phyloP scores from a whole-genome alignment of 768 basidiomycete genomes.

The Termitomyces sp. region DNA sequence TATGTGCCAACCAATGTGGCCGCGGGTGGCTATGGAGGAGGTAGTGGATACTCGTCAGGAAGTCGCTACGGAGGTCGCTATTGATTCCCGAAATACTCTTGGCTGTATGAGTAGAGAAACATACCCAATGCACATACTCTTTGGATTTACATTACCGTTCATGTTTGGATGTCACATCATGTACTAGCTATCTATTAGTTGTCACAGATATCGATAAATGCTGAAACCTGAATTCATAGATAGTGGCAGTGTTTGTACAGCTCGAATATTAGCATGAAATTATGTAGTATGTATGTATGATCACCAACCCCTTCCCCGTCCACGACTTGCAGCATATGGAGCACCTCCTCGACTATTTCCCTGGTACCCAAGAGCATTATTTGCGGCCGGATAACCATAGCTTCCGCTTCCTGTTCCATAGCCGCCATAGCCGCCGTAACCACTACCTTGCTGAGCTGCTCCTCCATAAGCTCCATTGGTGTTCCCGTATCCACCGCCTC shows the following conservation, averaged over 20 bases:
- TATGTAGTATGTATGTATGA: conserved; percentile 1
- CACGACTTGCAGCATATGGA: conserved; percentile 32
- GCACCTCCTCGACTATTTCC: conserved; percentile 25
- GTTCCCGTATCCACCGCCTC: conserved; percentile 16
- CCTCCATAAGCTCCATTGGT: conserved; percentile 30
- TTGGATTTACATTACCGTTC: not conserved
- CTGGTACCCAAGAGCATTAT: conserved; percentile 31
- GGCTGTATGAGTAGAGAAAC: not conserved
- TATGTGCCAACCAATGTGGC: conserved; percentile 36
- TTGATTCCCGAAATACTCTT: conserved; percentile 1
- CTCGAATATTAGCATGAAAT: conserved; percentile 1
- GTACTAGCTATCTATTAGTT: not conserved
- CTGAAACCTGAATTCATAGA: not conserved
- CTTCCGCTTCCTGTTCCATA: conserved; percentile 30
- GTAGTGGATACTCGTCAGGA: conserved; percentile 16
- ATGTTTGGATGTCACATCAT: too few relatives aligned
- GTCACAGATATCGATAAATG: not conserved
- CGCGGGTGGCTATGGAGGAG: conserved; percentile 21
- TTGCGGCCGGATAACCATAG: conserved; percentile 27
- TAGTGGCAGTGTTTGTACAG: not conserved
- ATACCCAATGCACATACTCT: not conserved
- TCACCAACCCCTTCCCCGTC: conserved; percentile 33
- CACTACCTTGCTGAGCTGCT: conserved; percentile 35
- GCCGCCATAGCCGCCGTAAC: conserved; percentile 23
- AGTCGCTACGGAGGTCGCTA: conserved; percentile 16